phyloP scores from a whole-genome alignment of 2,329 filamentous ascomycete genomes.

The Aulographum hederae region DNA sequence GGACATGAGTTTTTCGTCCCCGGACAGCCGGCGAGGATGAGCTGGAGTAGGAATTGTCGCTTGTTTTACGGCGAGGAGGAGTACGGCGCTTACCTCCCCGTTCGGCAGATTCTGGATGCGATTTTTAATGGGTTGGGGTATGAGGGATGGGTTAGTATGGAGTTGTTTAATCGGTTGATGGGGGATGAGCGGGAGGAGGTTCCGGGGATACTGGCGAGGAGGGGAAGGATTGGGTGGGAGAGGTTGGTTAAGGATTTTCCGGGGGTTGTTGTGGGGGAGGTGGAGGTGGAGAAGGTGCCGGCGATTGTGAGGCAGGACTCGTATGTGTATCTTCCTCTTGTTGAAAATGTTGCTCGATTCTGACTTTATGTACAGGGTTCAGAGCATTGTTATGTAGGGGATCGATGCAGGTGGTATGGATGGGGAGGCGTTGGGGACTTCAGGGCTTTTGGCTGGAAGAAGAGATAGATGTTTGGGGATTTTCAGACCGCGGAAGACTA shows the following conservation, averaged over 20 bases:
- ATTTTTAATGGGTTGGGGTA: constrained; percentile 48
- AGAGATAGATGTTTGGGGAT: no score
- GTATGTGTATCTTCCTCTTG: no score
- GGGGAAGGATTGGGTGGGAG: constrained; percentile 33
- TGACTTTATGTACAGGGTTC: no score
- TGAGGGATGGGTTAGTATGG: constrained; percentile 52
- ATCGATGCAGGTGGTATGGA: no score
- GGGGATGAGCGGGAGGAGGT: constrained; percentile 30
- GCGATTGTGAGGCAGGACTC: no score
- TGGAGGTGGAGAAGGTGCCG: no score
- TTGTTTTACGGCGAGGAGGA: constrained; percentile 47
- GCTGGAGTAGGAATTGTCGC: constrained; percentile 59
- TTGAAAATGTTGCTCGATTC: no score
- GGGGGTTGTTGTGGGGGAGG: background rate
- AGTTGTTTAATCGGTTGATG: constrained; percentile 48
- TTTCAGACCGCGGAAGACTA: no score
- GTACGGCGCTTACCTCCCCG: constrained; percentile 48
- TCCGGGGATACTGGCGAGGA: constrained; percentile 35
- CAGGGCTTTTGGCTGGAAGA: no score
- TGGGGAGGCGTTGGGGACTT: no score
- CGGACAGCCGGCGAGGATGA: constrained; percentile 48
- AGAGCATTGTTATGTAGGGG: no score
- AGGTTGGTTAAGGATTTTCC: constrained; percentile 24
- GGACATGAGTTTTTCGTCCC: constrained; percentile 40
- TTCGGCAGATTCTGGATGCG: constrained; percentile 39